These are phyloP conservation scores for Lasiodiplodia gonubiensis DNA, from an alignment of 2,329 filamentous ascomycete species.

Conservation along the genomic window DNA sequence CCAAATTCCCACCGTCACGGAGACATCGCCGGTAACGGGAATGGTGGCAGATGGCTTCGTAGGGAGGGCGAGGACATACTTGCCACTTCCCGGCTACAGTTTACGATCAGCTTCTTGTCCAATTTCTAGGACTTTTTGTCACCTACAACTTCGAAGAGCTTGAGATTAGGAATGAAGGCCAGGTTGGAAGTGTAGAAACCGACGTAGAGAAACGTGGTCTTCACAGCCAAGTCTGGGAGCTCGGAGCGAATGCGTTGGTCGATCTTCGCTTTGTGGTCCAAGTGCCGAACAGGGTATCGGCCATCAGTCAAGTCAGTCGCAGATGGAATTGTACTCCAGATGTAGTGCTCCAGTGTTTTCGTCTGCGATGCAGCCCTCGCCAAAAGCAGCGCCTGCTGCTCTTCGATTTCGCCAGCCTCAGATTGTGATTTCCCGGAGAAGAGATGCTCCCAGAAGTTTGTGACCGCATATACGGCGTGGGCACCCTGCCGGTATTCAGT, in stretches of 20 bases:
- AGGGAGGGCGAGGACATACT: slow-evolving; percentile 37
- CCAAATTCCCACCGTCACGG: slow-evolving; percentile 39
- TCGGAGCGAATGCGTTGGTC: slow-evolving; percentile 50
- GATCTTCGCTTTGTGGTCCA: slow-evolving; percentile 51
- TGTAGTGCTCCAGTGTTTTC: slow-evolving; percentile 50
- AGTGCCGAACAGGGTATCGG: slow-evolving; percentile 47
- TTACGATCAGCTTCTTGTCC: neutral
- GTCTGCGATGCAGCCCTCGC: slow-evolving; percentile 49
- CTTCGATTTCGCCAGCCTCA: slow-evolving; percentile 47
- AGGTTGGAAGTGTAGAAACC: slow-evolving; percentile 42
- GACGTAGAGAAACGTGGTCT: slow-evolving; percentile 39
- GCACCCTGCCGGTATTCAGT: slow-evolving; percentile 27
- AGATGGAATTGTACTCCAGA: slow-evolving; percentile 55
- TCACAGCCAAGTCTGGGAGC: slow-evolving; percentile 36
- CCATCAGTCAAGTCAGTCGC: slow-evolving; percentile 41
- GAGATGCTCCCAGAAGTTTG: slow-evolving; percentile 33
- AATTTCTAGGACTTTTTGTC: neutral
- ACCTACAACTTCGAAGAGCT: slow-evolving; percentile 37
- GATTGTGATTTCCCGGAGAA: slow-evolving; percentile 39
- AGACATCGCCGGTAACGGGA: slow-evolving; percentile 39
- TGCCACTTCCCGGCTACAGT: slow-evolving; percentile 30
- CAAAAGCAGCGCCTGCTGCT: slow-evolving; percentile 49
- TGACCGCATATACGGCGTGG: slow-evolving; percentile 32
- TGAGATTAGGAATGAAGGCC: slow-evolving; percentile 38
- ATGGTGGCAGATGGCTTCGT: slow-evolving; percentile 36